A percentile compares a stretch with the other conserved stretches of the same genome.
Evolutionary conservation across 352 stramenopile genomes (phyloP).

Genomic region (Phytophthora crassamura): DNA sequence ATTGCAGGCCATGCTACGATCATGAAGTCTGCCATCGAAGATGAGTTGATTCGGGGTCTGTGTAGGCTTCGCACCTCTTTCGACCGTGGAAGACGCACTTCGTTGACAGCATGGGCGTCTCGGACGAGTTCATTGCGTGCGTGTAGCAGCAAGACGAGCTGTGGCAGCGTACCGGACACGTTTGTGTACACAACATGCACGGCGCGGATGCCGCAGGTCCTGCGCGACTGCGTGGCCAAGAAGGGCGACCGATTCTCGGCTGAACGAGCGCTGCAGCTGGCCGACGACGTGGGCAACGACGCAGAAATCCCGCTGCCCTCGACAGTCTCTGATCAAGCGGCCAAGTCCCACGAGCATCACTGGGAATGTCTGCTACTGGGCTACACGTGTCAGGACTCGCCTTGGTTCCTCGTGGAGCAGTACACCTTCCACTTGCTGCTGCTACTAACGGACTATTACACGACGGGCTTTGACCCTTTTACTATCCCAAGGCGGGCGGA

Average conservation of each 20-base stretch:
- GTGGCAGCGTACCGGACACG: conserved; percentile 39
- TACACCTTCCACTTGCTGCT: no score
- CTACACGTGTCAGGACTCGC: no score
- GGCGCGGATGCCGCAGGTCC: conserved; percentile 53
- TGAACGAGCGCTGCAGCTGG: conserved; percentile 46
- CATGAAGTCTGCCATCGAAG: conserved; percentile 13
- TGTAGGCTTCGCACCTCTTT: conserved; percentile 14
- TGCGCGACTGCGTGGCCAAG: conserved; percentile 56
- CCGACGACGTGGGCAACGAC: conserved; percentile 46
- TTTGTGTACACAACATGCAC: conserved; percentile 64
- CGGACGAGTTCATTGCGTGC: conserved; percentile 46
- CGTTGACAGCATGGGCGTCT: conserved; percentile 13
- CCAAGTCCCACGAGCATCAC: no score
- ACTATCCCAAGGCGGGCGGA: no score
- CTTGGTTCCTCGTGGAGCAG: no score
- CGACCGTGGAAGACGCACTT: not conserved
- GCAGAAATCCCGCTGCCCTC: conserved; percentile 48
- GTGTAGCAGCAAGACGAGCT: conserved; percentile 44
- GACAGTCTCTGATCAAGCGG: conserved; percentile 26
- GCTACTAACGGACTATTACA: no score
- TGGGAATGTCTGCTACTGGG: no score
- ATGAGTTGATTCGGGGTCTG: conserved; percentile 14
- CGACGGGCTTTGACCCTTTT: no score
- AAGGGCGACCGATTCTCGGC: conserved; percentile 43
- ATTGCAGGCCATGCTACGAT: not conserved